Conservation (phyloP, 768 basidiomycete species). For the Naganishia randhawae region DNA sequence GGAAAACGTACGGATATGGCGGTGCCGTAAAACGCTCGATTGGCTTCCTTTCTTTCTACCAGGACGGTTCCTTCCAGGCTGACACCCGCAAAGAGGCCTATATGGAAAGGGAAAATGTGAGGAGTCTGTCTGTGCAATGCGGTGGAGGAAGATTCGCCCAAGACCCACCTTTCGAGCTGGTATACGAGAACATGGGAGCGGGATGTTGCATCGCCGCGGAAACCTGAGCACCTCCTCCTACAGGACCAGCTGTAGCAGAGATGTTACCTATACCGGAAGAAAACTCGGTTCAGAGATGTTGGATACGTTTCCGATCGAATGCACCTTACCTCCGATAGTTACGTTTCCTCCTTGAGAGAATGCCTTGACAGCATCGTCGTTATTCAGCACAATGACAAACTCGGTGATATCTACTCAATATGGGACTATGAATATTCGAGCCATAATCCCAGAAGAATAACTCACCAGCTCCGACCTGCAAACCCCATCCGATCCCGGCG, state of each 20-base stretch:
- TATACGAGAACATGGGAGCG: constrained; percentile 95
- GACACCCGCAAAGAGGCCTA: constrained; percentile 89
- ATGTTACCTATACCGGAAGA: constrained; percentile 37
- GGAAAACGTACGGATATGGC: constrained; percentile 58
- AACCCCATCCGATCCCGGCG: constrained; percentile 60
- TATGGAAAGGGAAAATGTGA: constrained; percentile 32
- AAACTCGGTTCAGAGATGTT: background rate
- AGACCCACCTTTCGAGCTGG: constrained; percentile 79
- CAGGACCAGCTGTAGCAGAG: constrained; percentile 77
- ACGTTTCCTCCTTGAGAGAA: constrained; percentile 95
- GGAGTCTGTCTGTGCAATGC: background rate
- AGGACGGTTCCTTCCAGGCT: constrained; percentile 91
- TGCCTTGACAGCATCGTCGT: constrained; percentile 88
- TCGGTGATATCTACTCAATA: constrained; percentile 54
- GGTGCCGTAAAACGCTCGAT: constrained; percentile 88
- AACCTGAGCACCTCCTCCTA: constrained; percentile 88
- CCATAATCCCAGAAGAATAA: constrained; percentile 43
- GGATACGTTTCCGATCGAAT: background rate
- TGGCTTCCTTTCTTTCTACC: constrained; percentile 93
- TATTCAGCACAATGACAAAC: constrained; percentile 95
- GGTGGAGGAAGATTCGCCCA: background rate
- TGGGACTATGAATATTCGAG: background rate
- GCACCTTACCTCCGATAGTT: constrained; percentile 76
- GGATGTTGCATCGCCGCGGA: constrained; percentile 74
- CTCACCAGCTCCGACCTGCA: constrained; percentile 83